phyloP scores from a whole-genome alignment of 441 rosid genomes.

The Populus tomentosa region DNA sequence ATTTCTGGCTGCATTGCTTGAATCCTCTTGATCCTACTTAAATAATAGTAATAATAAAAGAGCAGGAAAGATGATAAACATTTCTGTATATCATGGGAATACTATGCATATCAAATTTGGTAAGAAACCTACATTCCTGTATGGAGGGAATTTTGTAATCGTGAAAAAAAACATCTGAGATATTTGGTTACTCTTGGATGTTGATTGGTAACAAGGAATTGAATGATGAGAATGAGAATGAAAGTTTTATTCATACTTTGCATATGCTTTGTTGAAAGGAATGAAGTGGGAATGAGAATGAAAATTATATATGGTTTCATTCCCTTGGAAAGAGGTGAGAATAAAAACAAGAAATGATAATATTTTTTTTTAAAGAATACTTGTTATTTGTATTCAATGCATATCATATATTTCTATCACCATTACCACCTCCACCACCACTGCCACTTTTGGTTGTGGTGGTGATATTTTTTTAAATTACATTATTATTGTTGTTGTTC shows the following conservation, averaged over 20 bases:
- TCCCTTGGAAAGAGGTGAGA: neutral
- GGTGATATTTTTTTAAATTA: too few relatives aligned
- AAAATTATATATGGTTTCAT: too few relatives aligned
- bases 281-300: too few relatives aligned
- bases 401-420: neutral
- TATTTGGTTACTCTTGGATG: neutral
- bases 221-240: neutral
- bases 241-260: too few relatives aligned
- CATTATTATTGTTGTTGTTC: neutral
- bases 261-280: too few relatives aligned
- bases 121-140: neutral
- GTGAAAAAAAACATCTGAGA: neutral
- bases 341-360: neutral
- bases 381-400: neutral
- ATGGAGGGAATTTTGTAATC: neutral
- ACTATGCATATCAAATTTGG: neutral
- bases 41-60: neutral
- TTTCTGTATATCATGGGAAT: neutral
- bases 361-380: neutral
- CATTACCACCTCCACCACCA: too few relatives aligned
- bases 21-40: neutral
- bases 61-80: neutral
- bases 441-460: neutral
- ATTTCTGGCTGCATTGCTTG: neutral
- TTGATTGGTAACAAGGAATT: neutral